These are phyloP conservation scores for Gaertneriomyces sp. DNA, from an alignment of 192 early-diverging fungal genomes.

Conservation along the genomic window DNA sequence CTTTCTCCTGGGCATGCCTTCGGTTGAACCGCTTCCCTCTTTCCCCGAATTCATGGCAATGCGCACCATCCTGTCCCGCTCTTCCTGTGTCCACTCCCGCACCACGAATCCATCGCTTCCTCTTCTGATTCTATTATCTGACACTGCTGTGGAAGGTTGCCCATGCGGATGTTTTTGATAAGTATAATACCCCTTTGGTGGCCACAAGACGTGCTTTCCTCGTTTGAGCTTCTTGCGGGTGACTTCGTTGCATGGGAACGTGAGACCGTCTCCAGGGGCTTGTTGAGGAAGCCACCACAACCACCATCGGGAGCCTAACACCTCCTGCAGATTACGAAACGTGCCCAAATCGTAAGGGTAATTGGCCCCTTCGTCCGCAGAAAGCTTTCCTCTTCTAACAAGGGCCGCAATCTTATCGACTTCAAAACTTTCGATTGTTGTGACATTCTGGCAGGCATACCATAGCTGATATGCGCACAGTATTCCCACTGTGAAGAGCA, in stretches of 20 bases:
- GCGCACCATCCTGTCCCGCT: slow-evolving; percentile 35
- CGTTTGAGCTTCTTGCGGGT: slow-evolving; percentile 10
- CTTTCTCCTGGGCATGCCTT: too few species aligned
- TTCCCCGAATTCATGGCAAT: slow-evolving; percentile 5
- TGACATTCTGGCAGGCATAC: slow-evolving; percentile 65
- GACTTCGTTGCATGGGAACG: slow-evolving; percentile 51
- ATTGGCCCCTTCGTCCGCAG: slow-evolving; percentile 32
- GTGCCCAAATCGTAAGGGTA: slow-evolving; percentile 84
- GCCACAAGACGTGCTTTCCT: slow-evolving; percentile 62
- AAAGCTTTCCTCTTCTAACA: slow-evolving; percentile 58
- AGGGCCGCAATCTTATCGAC: slow-evolving; percentile 65
- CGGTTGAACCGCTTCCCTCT: not conserved
- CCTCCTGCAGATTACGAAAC: slow-evolving; percentile 64
- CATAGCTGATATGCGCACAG: slow-evolving; percentile 70
- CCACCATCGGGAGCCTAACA: slow-evolving; percentile 61
- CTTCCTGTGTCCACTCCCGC: slow-evolving; percentile 31
- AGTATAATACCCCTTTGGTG: slow-evolving; percentile 66
- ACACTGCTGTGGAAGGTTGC: slow-evolving; percentile 13
- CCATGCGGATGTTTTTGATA: slow-evolving; percentile 35
- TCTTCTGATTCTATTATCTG: slow-evolving; percentile 31
- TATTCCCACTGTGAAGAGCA: slow-evolving; percentile 67
- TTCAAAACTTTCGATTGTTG: slow-evolving; percentile 83
- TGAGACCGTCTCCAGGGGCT: slow-evolving; percentile 61
- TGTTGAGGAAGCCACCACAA: slow-evolving; percentile 76
- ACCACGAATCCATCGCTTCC: slow-evolving; percentile 57